Conservation (phyloP, 2,329 filamentous ascomycete genomes). For the Pseudogymnoascus sp. region DNA sequence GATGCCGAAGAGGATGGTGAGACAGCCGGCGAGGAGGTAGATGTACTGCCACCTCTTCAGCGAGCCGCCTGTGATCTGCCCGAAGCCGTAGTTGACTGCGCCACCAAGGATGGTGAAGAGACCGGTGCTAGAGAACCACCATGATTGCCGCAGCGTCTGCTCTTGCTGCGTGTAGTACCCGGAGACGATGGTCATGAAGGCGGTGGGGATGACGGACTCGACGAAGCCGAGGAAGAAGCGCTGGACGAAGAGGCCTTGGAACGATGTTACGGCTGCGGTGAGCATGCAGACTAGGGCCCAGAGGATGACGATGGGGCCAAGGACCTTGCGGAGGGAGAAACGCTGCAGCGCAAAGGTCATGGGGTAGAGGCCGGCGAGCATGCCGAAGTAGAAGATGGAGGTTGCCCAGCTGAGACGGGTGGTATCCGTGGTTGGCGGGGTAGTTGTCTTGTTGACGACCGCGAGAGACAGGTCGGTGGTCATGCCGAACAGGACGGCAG, state of each 20-base stretch:
- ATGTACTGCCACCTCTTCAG: constrained; percentile 62
- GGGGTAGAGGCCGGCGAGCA: constrained; percentile 65
- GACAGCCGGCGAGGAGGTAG: constrained; percentile 53
- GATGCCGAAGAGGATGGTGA: constrained; percentile 57
- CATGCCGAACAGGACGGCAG: constrained; percentile 63
- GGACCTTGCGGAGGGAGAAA: constrained; percentile 54
- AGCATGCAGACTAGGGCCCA: constrained; percentile 62
- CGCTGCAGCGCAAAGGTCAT: constrained; percentile 63
- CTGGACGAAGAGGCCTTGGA: constrained; percentile 56
- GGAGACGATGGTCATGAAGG: constrained; percentile 55
- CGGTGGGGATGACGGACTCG: constrained; percentile 56
- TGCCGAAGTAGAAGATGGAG: constrained; percentile 72
- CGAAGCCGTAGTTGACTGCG: constrained; percentile 58
- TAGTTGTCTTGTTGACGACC: constrained; percentile 38
- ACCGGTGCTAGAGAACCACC: constrained; percentile 54
- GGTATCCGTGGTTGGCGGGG: constrained; percentile 53
- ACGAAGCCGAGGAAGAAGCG: constrained; percentile 55
- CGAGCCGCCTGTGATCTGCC: constrained; percentile 46
- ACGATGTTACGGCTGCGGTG: constrained; percentile 56
- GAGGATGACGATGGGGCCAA: constrained; percentile 53
- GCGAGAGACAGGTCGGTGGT: constrained; percentile 56
- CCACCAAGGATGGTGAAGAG: constrained; percentile 53
- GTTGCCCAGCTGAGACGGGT: constrained; percentile 67
- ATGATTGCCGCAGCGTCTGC: constrained; percentile 55
- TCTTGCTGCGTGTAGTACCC: constrained; percentile 58